These are phyloP conservation scores for Cenchrus purpureus DNA, from an alignment of 176 grass and related monocot species.

Conservation along the genomic window DNA sequence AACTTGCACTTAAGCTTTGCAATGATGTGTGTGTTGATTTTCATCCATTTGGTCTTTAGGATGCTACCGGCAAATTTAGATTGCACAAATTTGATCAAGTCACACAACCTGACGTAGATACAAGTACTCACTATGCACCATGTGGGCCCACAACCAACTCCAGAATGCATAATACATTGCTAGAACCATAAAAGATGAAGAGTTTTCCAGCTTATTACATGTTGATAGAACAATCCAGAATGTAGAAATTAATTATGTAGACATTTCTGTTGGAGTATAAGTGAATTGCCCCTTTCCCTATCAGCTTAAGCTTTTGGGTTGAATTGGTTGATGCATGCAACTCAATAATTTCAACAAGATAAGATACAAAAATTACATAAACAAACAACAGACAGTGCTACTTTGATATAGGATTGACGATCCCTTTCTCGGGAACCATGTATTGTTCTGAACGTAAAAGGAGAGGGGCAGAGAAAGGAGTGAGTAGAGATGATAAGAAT, in stretches of 20 bases:
- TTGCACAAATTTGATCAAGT: not conserved
- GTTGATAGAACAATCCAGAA: slow-evolving; percentile 6
- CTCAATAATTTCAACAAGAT: not conserved
- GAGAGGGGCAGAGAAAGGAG: not conserved
- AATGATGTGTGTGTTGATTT: not conserved
- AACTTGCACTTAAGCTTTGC: not conserved
- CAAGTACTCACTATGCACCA: not conserved
- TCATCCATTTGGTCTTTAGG: not conserved
- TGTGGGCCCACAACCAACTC: not conserved
- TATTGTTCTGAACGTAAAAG: not conserved
- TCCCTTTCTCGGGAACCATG: not conserved
- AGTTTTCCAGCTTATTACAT: not conserved
- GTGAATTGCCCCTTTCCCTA: too few species aligned
- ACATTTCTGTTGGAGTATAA: not conserved
- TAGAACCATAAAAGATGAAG: slow-evolving; percentile 29
- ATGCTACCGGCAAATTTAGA: not conserved
- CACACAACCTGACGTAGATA: not conserved
- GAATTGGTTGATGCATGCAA: too few species aligned
- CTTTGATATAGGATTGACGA: not conserved
- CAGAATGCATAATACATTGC: not conserved
- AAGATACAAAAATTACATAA: not conserved
- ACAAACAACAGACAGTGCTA: not conserved
- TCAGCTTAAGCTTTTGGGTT: too few species aligned
- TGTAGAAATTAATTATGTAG: not conserved
- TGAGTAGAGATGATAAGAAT: slow-evolving; percentile 12